Evolutionary conservation across 2,329 filamentous ascomycete genomes (phyloP), one percentile per base, ranked within the genome.

Genomic region (Alternaria postmessia): DNA sequence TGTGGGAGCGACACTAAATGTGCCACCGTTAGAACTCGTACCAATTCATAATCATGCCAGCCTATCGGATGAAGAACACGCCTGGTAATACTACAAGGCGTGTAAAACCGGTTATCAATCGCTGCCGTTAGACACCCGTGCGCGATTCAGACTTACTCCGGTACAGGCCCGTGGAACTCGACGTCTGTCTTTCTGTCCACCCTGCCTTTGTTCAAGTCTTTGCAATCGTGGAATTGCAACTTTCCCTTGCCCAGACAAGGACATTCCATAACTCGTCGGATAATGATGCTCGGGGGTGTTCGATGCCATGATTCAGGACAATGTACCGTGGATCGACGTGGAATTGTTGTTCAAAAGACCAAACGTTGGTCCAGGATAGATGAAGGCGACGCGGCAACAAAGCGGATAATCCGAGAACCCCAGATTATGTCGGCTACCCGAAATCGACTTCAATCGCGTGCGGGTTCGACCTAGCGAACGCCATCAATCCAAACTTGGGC

Each of bases 1-100:
- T 81, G 49, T 78, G 73, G 54, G 67, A 66, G 34, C 78, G 77
- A 66, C 79, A 81, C 69, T 72, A 68, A 38, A 64, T 20, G 38
- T 46, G 47, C 36, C 24, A n/a, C 44, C 30, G 54, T 71, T 51
- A 71, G 69, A 54, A 47, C 52, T 30, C 18, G 32, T 52, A 47
- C 43, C 36, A 51, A 38, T 51, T 49, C 30, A 14, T 18, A 49
- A 43, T 20, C 42, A n/a, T 11, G n/a, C 16, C 22, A 39, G 51
- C 47, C 52, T 57, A 59, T 56, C 47, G 18, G 47, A 39, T 52
- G 26, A 32, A 49, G 41, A 47, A 28, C 18, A 57, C 32, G 42
- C 39, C 26, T 30, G 22, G 5, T 22, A 34, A 5, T 44, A 26
- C 24, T 20, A 32, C 20, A 18, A 44, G 36, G 22, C n/a, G 44